Evolutionary conservation across 2,329 filamentous ascomycete genomes (phyloP).

Genomic region (Aspergillus felis): DNA sequence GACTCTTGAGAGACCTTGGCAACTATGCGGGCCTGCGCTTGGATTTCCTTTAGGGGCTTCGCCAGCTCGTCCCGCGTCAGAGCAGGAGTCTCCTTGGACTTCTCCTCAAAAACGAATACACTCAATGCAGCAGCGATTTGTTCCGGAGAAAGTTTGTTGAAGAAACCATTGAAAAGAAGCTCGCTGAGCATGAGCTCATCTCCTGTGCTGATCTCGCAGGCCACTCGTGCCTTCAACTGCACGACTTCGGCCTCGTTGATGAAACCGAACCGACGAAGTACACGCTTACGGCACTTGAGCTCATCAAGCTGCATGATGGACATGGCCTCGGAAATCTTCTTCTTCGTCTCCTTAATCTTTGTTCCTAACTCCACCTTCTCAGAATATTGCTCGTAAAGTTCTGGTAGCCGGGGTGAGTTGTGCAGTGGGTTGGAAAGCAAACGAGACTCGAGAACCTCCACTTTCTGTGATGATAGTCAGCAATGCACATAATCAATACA

Average conservation of each 20-base stretch:
- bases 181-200: constrained; percentile 93
- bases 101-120: constrained; percentile 97
- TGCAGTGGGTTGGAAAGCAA: constrained; percentile 87
- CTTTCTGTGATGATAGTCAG: constrained; percentile 61
- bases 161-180: constrained; percentile 93
- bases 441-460: constrained; percentile 90
- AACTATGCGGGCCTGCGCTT: constrained; percentile 78
- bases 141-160: constrained; percentile 90
- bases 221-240: constrained; percentile 92
- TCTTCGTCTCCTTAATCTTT: constrained; percentile 84
- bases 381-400: constrained; percentile 82
- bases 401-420: constrained; percentile 77
- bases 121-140: constrained; percentile 81
- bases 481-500: not conserved
- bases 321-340: constrained; percentile 77
- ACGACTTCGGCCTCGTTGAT: constrained; percentile 95
- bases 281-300: constrained; percentile 91
- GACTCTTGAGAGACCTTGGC: constrained; percentile 94
- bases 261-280: constrained; percentile 88
- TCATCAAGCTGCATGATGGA: constrained; percentile 93
- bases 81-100: constrained; percentile 67
- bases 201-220: constrained; percentile 95
- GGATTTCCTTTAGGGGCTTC: constrained; percentile 82
- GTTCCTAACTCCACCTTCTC: constrained; percentile 71
- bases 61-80: constrained; percentile 74